phyloP scores from a whole-genome alignment of 106 monocot species.

The Amphibolis antarctica region DNA sequence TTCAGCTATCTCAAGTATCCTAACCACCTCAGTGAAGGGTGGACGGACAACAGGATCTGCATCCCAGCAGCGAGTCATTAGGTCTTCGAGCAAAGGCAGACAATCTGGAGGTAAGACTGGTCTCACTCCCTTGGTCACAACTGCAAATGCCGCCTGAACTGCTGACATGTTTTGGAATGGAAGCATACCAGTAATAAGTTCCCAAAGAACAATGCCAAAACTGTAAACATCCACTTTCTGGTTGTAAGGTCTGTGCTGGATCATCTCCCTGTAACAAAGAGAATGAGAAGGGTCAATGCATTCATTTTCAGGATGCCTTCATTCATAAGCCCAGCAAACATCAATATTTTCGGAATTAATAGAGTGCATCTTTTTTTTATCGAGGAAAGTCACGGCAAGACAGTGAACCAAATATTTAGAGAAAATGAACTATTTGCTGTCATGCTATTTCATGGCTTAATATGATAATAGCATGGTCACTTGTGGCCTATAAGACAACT shows the following conservation, averaged over 20 bases:
- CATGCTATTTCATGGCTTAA: too few relatives aligned
- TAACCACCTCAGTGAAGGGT: constrained; percentile 10
- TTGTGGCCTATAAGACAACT: too few relatives aligned
- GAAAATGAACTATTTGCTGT: too few relatives aligned
- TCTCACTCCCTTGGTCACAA: constrained; percentile 10
- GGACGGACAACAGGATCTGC: constrained; percentile 15
- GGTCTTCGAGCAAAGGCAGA: constrained; percentile 9
- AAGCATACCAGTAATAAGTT: constrained; percentile 20
- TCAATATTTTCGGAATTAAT: too few relatives aligned
- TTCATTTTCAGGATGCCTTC: too few relatives aligned
- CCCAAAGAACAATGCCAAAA: constrained; percentile 24
- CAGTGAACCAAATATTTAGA: too few relatives aligned
- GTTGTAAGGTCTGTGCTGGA: constrained; percentile 23
- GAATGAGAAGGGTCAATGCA: too few relatives aligned
- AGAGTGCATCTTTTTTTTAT: too few relatives aligned
- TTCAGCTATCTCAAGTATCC: constrained; percentile 12
- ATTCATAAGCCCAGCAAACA: too few relatives aligned
- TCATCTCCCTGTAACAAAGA: constrained; percentile 15
- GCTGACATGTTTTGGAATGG: constrained; percentile 18
- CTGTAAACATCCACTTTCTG: constrained; percentile 24
- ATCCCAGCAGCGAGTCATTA: constrained; percentile 23
- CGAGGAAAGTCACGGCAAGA: too few relatives aligned
- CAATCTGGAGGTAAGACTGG: constrained; percentile 13
- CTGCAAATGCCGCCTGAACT: constrained; percentile 25
- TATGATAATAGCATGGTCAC: too few relatives aligned